Conservation (phyloP, 305 asterid genomes). For the Nicotiana rustica region DNA sequence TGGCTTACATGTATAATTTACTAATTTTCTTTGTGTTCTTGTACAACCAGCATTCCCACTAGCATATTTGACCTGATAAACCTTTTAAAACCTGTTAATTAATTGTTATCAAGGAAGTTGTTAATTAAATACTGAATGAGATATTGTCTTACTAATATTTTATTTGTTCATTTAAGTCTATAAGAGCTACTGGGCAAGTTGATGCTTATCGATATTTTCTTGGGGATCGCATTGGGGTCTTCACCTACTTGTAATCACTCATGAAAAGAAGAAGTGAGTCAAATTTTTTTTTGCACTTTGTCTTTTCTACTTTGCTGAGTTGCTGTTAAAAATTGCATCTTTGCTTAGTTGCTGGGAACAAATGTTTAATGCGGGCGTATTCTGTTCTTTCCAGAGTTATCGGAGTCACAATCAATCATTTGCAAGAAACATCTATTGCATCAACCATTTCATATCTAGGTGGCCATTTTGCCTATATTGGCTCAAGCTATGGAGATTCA, state of each 20-base stretch:
- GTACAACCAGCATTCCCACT: too few relatives aligned
- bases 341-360: not conserved
- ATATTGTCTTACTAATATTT: conserved; percentile 35
- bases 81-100: not conserved
- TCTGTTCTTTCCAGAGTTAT: conserved; percentile 64
- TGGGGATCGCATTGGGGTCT: conserved; percentile 90
- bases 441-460: conserved; percentile 95
- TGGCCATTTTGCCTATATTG: conserved; percentile 86
- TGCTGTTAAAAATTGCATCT: conserved; percentile 13
- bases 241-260: conserved; percentile 88
- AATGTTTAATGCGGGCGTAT: conserved; percentile 36
- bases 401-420: conserved; percentile 88
- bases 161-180: conserved; percentile 58
- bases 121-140: not conserved
- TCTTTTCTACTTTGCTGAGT: conserved; percentile 11
- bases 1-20: conserved; percentile 45
- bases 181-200: conserved; percentile 92
- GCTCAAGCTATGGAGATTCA: conserved; percentile 98
- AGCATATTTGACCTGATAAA: not conserved
- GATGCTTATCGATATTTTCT: conserved; percentile 93
- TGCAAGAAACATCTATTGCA: conserved; percentile 95
- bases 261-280: conserved; percentile 92
- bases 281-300: conserved; percentile 14
- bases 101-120: not conserved
- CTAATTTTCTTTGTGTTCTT: too few relatives aligned